Conservation (phyloP, 495 filamentous ascomycete species). For the Penicillium subrubescens region DNA sequence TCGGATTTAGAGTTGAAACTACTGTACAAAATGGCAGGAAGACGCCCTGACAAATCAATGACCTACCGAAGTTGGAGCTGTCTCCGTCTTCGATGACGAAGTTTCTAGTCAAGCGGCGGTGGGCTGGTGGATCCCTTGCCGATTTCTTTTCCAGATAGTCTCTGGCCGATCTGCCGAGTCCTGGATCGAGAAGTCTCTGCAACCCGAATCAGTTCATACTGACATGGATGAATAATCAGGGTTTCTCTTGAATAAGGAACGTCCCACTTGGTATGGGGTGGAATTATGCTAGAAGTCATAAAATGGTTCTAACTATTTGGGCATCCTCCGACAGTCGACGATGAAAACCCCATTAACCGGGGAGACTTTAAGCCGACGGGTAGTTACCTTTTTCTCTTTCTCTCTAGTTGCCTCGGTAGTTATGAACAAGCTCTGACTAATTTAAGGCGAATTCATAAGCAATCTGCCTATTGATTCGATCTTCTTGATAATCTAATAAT, state of each 20-base stretch:
- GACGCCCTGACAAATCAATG: background rate
- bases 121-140: background rate
- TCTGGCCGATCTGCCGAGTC: background rate
- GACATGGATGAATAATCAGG: background rate
- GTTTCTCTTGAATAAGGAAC: background rate
- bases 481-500: background rate
- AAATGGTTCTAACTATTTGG: background rate
- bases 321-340: background rate
- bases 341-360: background rate
- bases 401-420: background rate
- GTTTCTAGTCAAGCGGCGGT: background rate
- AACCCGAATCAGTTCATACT: background rate
- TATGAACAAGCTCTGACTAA: background rate
- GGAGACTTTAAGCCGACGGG: background rate
- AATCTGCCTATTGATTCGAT: too few relatives aligned
- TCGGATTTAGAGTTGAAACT: background rate
- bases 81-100: slow-evolving; percentile 4
- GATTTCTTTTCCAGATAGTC: background rate
- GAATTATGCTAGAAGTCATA: background rate
- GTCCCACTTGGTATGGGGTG: background rate
- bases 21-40: background rate
- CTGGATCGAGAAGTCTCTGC: background rate
- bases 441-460: background rate
- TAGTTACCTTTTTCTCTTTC: background rate
- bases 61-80: background rate